Conservation (phyloP, 331 rosid species). For the Pyrus hybrid region DNA sequence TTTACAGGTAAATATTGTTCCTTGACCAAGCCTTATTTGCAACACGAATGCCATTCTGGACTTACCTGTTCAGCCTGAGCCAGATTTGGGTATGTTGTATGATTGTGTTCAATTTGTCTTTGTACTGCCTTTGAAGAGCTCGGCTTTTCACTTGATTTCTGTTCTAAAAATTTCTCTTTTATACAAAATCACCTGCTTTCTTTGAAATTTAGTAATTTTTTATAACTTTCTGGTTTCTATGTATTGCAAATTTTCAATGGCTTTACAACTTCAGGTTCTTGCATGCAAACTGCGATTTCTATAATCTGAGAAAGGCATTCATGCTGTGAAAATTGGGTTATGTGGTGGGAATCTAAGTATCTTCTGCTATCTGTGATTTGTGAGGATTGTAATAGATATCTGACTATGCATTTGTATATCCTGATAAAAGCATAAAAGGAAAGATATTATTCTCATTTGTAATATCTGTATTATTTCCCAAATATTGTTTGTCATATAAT, state of each 20-base stretch:
- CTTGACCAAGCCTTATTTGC: neutral
- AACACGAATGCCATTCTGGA: too few species aligned
- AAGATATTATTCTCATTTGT: neutral
- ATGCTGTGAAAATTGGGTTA: neutral
- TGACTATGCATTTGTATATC: neutral
- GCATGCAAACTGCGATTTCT: neutral
- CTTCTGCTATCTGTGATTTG: neutral
- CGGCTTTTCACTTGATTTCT: neutral
- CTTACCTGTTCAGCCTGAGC: too few species aligned
- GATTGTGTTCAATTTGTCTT: neutral
- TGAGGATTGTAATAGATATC: neutral
- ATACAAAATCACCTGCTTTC: neutral
- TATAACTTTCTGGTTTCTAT: neutral
- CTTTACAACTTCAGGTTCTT: neutral
- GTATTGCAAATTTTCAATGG: neutral
- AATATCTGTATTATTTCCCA: neutral
- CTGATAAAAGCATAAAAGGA: neutral
- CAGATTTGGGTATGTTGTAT: too few species aligned
- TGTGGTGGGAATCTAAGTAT: neutral
- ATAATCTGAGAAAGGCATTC: neutral
- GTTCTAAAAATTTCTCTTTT: neutral
- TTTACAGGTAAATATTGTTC: slow-evolving; percentile 59
- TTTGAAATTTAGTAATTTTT: too few species aligned
- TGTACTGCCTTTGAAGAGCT: neutral
- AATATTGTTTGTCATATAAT: neutral